Percentiles rank a stretch among this genome's conserved stretches.
These are phyloP conservation scores for Aspergillus haitiensis DNA, from an alignment of 495 filamentous ascomycete species.

Conservation along the genomic window DNA sequence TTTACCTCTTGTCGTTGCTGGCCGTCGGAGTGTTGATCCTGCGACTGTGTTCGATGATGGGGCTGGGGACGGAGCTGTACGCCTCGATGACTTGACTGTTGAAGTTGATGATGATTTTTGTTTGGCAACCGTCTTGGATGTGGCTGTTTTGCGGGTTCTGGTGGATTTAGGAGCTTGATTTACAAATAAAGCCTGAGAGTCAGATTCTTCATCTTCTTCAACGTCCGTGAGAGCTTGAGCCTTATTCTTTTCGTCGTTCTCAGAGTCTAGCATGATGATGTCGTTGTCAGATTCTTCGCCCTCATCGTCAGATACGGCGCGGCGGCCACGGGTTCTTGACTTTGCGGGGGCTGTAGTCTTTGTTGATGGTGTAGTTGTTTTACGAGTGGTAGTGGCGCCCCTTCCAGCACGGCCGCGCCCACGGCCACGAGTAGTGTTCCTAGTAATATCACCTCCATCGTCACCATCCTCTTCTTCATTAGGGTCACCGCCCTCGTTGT, in stretches of 20 bases:
- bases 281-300: slow-evolving; percentile 61
- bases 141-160: slow-evolving; percentile 31
- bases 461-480: slow-evolving; percentile 50
- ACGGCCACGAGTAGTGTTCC: slow-evolving; percentile 46
- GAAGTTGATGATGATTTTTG: slow-evolving; percentile 14
- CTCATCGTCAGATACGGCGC: slow-evolving; percentile 57
- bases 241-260: slow-evolving; percentile 59
- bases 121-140: slow-evolving; percentile 1
- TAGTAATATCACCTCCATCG: slow-evolving; percentile 33
- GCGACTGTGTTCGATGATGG: slow-evolving; percentile 46
- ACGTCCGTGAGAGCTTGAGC: slow-evolving; percentile 31
- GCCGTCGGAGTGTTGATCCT: slow-evolving; percentile 6
- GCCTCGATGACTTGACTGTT: slow-evolving; percentile 30
- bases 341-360: slow-evolving; percentile 43
- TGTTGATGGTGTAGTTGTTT: slow-evolving; percentile 43
- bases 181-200: slow-evolving; percentile 55
- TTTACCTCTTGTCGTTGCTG: slow-evolving; percentile 26
- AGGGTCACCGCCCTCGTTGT: slow-evolving; percentile 52
- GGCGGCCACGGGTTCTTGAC: slow-evolving; percentile 39
- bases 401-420: slow-evolving; percentile 53
- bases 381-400: slow-evolving; percentile 38
- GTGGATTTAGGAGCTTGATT: slow-evolving; percentile 46
- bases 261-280: slow-evolving; percentile 60
- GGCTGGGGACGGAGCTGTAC: slow-evolving; percentile 43
- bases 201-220: slow-evolving; percentile 45